Evolutionary conservation across 2,329 filamentous ascomycete species (phyloP).

Genomic region (Phialemonium atrogriseum): DNA sequence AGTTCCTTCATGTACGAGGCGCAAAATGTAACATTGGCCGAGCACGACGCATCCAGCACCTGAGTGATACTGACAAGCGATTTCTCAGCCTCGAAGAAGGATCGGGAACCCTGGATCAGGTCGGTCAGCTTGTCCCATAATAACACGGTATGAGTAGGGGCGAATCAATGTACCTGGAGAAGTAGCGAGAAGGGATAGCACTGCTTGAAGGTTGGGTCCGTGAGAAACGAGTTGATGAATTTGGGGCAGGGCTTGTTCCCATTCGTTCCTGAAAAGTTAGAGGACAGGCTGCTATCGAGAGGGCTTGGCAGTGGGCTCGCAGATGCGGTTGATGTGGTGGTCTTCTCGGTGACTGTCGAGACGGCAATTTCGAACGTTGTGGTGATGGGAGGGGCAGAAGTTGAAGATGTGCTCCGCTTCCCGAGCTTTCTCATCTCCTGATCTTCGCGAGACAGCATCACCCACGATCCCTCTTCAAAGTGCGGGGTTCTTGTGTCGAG

Average conservation of each 20-base stretch:
- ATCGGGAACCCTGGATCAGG: slow-evolving; percentile 60
- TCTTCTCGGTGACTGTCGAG: slow-evolving; percentile 18
- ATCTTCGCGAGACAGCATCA: slow-evolving; percentile 26
- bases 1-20: slow-evolving; percentile 53
- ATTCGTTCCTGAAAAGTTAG: slow-evolving; percentile 48
- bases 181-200: slow-evolving; percentile 84
- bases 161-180: slow-evolving; percentile 49
- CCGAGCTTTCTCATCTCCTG: slow-evolving; percentile 14
- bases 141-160: background rate
- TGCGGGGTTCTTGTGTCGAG: slow-evolving; percentile 27
- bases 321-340: slow-evolving; percentile 18
- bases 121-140: slow-evolving; percentile 12
- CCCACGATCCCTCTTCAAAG: slow-evolving; percentile 25
- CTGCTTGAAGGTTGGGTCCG: slow-evolving; percentile 55
- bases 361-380: slow-evolving; percentile 23
- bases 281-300: slow-evolving; percentile 57
- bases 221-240: slow-evolving; percentile 63
- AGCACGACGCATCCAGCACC: slow-evolving; percentile 72
- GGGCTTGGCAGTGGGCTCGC: slow-evolving; percentile 47
- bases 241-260: slow-evolving; percentile 54
- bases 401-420: slow-evolving; percentile 12
- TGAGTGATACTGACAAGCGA: slow-evolving; percentile 65
- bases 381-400: slow-evolving; percentile 11
- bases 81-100: slow-evolving; percentile 73
- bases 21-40: slow-evolving; percentile 59